Base-by-base conservation (phyloP, 768 basidiomycete species). In the Mycena filopes region DNA sequence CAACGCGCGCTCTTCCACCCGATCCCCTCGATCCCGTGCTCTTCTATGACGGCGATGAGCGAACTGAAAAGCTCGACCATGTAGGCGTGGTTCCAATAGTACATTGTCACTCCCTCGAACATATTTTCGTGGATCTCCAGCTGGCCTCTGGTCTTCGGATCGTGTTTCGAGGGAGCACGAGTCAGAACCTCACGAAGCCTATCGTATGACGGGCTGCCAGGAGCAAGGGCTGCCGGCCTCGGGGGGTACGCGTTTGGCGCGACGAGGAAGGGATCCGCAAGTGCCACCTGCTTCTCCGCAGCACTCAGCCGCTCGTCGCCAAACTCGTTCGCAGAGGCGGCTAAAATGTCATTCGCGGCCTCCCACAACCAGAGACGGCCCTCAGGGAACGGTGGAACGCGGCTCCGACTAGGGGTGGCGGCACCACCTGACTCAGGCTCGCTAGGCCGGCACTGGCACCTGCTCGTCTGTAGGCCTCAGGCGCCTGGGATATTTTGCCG, bases 1-100 rank as follows among this genome's bases (percentile, higher is more conserved):
- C 50, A 53, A 0, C 50, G 50, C 9, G 50, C 50, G 50, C 50
- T 53, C 21, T 53, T 40, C 50, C 50, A 53, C 4, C 50, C 50
- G 5, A n/a, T 21, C 16, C 16, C 50, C n/a, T 31, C 50, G 33
- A 38, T 18, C 5, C 50, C 50, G 23, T 53, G 50, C 23, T 53
- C 36, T 3, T 23, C 3, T 3, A 53, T 53, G 2, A 53, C 33
- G 23, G 33, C 50, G 12, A 40, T 21, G 21, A 53, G 50, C 31
- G 50, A 33, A 15, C 11, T 12, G 23, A 53, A 53, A 2, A 53
- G 21, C n/a, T 53, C 50, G 7, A 11, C 36, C 11, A 53, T n/a
- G 36, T 53, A 53, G 9, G 15, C 16, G 6, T 50, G 20, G 5
- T 36, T 28, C 49, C 31, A 50, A 21, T n/a, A 21, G 11, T 9